Evolutionary conservation across 768 basidiomycete species (phyloP).

Genomic region (Rhodotorula toruloides): DNA sequence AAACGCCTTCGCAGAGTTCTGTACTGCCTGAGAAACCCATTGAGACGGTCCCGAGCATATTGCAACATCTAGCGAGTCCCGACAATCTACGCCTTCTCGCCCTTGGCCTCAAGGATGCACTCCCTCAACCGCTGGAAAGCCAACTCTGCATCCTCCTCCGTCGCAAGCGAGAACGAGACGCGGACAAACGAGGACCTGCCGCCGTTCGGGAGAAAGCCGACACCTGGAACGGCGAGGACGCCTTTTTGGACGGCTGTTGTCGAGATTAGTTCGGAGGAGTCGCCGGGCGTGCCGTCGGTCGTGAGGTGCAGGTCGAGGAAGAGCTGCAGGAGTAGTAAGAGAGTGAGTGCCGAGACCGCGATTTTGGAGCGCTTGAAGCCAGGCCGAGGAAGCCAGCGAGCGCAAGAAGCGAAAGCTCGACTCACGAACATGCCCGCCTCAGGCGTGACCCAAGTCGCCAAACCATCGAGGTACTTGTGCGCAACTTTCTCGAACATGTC

Average conservation of each 20-base stretch:
- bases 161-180: slow-evolving; percentile 69
- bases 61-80: too few relatives aligned
- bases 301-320: slow-evolving; percentile 41
- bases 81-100: background rate
- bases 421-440: slow-evolving; percentile 79
- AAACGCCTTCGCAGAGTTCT: too few relatives aligned
- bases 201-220: slow-evolving; percentile 68
- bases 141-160: slow-evolving; percentile 65
- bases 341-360: background rate
- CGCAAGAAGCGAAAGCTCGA: background rate
- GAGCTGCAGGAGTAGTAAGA: slow-evolving; percentile 13
- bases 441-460: slow-evolving; percentile 59
- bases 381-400: background rate
- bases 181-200: slow-evolving; percentile 68
- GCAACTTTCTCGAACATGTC: slow-evolving; percentile 73
- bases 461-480: slow-evolving; percentile 66
- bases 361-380: background rate
- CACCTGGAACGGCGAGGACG: slow-evolving; percentile 84
- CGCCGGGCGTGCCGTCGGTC: slow-evolving; percentile 50
- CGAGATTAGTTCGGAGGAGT: slow-evolving; percentile 67
- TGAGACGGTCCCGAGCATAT: too few relatives aligned
- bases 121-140: slow-evolving; percentile 60
- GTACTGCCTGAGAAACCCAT: too few relatives aligned
- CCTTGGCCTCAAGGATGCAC: slow-evolving; percentile 36
- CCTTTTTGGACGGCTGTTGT: slow-evolving; percentile 71